Percentiles rank a stretch among this genome's conserved stretches.
Evolutionary conservation across 2,329 filamentous ascomycete species (phyloP).

Genomic region (Coleophoma crateriformis): DNA sequence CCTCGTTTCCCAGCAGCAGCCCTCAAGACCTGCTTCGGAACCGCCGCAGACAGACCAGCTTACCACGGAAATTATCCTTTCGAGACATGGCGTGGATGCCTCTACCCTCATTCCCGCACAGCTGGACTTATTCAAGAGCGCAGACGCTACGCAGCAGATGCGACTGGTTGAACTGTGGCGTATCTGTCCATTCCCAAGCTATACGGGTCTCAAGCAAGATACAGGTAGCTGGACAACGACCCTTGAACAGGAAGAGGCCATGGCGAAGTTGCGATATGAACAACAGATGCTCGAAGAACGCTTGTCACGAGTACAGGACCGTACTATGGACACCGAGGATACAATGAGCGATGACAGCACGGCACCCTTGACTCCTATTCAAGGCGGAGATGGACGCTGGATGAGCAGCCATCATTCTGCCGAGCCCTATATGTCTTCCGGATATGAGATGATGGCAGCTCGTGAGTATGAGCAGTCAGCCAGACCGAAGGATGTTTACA

Average conservation of each 20-base stretch:
- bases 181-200: conserved; percentile 62
- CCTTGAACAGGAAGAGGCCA: conserved; percentile 46
- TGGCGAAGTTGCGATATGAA: conserved; percentile 56
- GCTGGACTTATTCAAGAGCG: conserved; percentile 71
- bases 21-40: conserved; percentile 43
- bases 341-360: conserved; percentile 27
- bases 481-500: conserved; percentile 35
- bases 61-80: conserved; percentile 52
- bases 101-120: conserved; percentile 66
- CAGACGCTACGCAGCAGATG: conserved; percentile 64
- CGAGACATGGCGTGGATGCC: conserved; percentile 65
- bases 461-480: conserved; percentile 55
- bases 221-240: conserved; percentile 51
- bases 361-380: conserved; percentile 37
- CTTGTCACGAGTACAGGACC: conserved; percentile 28
- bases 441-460: conserved; percentile 67
- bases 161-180: conserved; percentile 81
- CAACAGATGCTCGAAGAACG: conserved; percentile 36
- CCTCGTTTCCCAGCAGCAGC: conserved; percentile 37
- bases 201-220: conserved; percentile 50
- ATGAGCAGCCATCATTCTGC: conserved; percentile 19
- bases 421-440: conserved; percentile 73
- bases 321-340: conserved; percentile 39
- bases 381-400: conserved; percentile 50
- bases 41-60: conserved; percentile 42